phyloP scores from a whole-genome alignment of 2,329 filamentous ascomycete genomes.

The Cladosporium halotolerans region DNA sequence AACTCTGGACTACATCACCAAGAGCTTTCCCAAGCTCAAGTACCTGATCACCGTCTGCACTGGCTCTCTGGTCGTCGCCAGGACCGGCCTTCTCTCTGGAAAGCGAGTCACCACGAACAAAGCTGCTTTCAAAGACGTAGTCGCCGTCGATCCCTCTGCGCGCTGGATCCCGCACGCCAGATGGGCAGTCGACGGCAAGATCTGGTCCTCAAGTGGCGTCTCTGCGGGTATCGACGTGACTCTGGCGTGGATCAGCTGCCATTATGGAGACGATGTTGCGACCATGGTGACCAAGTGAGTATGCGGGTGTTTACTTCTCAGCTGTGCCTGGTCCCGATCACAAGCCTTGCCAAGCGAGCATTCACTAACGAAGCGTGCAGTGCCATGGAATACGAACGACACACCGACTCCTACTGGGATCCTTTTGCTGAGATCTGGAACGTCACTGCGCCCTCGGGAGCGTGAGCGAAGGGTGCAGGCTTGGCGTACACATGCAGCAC shows the following conservation, averaged over 20 bases:
- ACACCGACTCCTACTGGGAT: constrained; percentile 46
- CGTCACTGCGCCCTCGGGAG: background rate
- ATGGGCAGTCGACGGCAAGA: constrained; percentile 59
- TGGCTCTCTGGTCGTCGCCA: constrained; percentile 53
- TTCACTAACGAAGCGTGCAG: too few relatives aligned
- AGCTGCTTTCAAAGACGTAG: constrained; percentile 46
- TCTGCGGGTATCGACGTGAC: constrained; percentile 58
- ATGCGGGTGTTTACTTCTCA: background rate
- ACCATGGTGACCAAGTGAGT: constrained; percentile 39
- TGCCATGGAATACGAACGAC: constrained; percentile 53
- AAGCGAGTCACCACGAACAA: constrained; percentile 63
- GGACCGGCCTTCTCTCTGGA: constrained; percentile 55
- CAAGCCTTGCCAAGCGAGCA: too few relatives aligned
- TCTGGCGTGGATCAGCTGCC: constrained; percentile 49
- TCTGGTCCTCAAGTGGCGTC: constrained; percentile 61
- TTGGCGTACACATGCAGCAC: too few relatives aligned
- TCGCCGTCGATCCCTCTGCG: constrained; percentile 44
- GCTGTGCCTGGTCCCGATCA: too few relatives aligned
- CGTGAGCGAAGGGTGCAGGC: background rate
- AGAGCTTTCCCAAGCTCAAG: constrained; percentile 43
- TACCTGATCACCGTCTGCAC: constrained; percentile 63
- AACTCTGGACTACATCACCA: constrained; percentile 25
- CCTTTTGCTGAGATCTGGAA: constrained; percentile 44
- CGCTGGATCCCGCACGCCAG: constrained; percentile 57
- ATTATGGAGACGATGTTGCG: constrained; percentile 50